Evolutionary conservation across 2,329 filamentous ascomycete species (phyloP).

Genomic region (Sporothrix curviconia): DNA sequence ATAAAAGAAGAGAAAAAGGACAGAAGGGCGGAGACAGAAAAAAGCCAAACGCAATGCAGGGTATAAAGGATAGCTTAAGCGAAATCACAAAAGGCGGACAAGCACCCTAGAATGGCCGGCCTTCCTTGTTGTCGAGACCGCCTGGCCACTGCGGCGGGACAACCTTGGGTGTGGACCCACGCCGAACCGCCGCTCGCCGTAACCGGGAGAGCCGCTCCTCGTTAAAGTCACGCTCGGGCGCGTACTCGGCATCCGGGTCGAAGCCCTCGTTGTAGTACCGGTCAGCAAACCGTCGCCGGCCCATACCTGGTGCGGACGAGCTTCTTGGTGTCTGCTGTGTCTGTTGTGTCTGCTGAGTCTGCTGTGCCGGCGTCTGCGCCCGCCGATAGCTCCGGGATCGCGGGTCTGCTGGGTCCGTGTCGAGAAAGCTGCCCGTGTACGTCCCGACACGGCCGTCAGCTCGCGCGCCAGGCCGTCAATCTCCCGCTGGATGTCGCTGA

Average conservation of each 20-base stretch:
- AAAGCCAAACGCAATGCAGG: not conserved
- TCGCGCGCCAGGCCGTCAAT: conserved; percentile 23
- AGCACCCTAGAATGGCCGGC: not conserved
- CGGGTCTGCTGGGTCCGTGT: conserved; percentile 15
- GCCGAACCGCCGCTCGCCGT: conserved; percentile 23
- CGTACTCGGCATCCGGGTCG: conserved; percentile 23
- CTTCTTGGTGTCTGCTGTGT: not conserved
- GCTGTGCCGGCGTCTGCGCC: no score
- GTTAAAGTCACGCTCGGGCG: conserved; percentile 21
- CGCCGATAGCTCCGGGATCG: no score
- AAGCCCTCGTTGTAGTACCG: conserved; percentile 25
- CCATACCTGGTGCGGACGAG: not conserved
- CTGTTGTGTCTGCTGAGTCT: not conserved
- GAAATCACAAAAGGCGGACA: not conserved
- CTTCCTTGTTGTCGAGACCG: not conserved
- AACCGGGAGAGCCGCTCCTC: conserved; percentile 25
- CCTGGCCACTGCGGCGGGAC: conserved; percentile 1
- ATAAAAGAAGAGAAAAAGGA: not conserved
- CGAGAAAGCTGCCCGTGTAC: not conserved
- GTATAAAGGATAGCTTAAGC: not conserved
- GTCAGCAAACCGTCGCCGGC: conserved; percentile 18
- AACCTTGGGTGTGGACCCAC: conserved; percentile 16
- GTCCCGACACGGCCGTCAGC: conserved; percentile 20
- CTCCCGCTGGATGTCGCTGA: conserved; percentile 27
- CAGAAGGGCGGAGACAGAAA: not conserved